Evolutionary conservation across 139 green algal species (phyloP).

Genomic region (Pseudopediastrum boryanum): DNA sequence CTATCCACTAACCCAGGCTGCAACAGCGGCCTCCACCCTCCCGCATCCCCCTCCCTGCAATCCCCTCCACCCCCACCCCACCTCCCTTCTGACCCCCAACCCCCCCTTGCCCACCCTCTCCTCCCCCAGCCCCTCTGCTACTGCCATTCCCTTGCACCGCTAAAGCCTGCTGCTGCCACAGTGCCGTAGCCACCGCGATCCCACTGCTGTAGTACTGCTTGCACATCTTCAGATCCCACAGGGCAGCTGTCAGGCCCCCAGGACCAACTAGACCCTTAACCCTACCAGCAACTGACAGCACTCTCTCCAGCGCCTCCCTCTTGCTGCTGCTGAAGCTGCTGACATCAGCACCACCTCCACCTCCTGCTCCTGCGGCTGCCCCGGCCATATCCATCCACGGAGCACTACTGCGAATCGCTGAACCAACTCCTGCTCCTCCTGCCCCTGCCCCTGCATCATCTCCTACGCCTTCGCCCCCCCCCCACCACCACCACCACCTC

Average conservation of each 20-base stretch:
- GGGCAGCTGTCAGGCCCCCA: slow-evolving; percentile 31
- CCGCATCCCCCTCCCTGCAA: too few species aligned
- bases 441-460: neutral
- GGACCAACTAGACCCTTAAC: neutral
- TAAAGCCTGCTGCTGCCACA: neutral
- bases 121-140: neutral
- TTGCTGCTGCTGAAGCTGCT: slow-evolving; percentile 15
- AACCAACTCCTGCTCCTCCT: neutral
- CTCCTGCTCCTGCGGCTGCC: neutral
- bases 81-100: slow-evolving; percentile 6
- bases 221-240: slow-evolving; percentile 53
- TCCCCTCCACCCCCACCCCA: too few species aligned
- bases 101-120: neutral
- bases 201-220: slow-evolving; percentile 28
- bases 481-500: too few species aligned
- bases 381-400: too few species aligned
- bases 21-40: slow-evolving; percentile 23
- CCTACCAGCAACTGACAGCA: neutral
- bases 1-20: slow-evolving; percentile 15
- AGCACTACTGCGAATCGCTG: neutral
- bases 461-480: too few species aligned
- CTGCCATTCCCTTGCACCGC: neutral
- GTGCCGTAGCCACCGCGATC: neutral
- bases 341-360: neutral
- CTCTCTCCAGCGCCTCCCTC: neutral